These are phyloP conservation scores for Penicillium hordei DNA, from an alignment of 2,329 filamentous ascomycete genomes.

Conservation along the genomic window DNA sequence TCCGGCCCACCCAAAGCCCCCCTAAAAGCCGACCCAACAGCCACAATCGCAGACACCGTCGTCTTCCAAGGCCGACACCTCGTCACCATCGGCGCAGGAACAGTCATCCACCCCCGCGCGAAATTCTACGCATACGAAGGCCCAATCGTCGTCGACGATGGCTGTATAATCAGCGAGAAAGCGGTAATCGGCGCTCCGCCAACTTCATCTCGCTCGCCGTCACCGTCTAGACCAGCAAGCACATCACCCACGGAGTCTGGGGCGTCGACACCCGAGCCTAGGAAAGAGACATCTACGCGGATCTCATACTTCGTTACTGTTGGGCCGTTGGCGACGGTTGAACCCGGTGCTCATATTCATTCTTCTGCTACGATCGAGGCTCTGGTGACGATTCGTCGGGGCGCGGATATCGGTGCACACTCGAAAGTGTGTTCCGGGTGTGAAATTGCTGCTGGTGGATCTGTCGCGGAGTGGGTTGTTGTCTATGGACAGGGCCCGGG, in stretches of 20 bases:
- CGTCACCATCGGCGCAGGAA: slow-evolving; percentile 74
- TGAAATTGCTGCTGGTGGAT: slow-evolving; percentile 57
- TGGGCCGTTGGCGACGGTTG: slow-evolving; percentile 39
- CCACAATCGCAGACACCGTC: slow-evolving; percentile 42
- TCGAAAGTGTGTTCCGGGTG: slow-evolving; percentile 69
- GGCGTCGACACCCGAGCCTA: neutral
- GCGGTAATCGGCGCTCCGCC: slow-evolving; percentile 52
- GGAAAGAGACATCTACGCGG: slow-evolving; percentile 24
- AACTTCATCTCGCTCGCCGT: slow-evolving; percentile 11
- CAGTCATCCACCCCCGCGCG: slow-evolving; percentile 81
- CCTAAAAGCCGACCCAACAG: slow-evolving; percentile 37
- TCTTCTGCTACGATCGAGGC: slow-evolving; percentile 47
- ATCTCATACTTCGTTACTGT: slow-evolving; percentile 43
- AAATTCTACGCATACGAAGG: slow-evolving; percentile 76
- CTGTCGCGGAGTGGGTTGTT: slow-evolving; percentile 66
- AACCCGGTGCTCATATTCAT: slow-evolving; percentile 41
- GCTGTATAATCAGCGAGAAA: slow-evolving; percentile 77
- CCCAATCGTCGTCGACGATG: slow-evolving; percentile 75
- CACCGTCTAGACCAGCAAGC: slow-evolving; percentile 2
- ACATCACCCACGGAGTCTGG: slow-evolving; percentile 7
- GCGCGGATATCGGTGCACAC: slow-evolving; percentile 50
- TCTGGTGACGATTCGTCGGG: slow-evolving; percentile 39
- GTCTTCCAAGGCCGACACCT: slow-evolving; percentile 65
- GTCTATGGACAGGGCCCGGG: slow-evolving; percentile 63
- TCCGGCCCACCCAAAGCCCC: slow-evolving; percentile 35